Percentiles rank a stretch among this genome's conserved stretches.
Evolutionary conservation across 2,329 filamentous ascomycete genomes (phyloP).

Genomic region (Pseudogymnoascus sp.): DNA sequence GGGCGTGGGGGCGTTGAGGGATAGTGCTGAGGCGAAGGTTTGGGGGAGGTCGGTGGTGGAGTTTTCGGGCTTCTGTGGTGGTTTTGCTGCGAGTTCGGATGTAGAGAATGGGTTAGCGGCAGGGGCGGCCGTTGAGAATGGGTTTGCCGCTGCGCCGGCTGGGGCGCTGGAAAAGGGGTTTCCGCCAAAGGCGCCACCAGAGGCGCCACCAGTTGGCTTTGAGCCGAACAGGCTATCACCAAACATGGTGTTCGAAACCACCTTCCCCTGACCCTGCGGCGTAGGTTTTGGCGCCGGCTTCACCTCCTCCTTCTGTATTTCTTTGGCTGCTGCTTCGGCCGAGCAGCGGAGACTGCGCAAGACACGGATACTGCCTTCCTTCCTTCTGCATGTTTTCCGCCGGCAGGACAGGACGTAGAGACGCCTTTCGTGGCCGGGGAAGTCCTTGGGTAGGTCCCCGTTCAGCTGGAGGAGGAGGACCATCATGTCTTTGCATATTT

Average conservation of each 20-base stretch:
- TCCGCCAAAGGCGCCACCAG: background rate
- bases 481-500: slow-evolving; percentile 77
- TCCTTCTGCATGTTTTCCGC: slow-evolving; percentile 69
- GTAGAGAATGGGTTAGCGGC: slow-evolving; percentile 40
- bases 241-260: slow-evolving; percentile 59
- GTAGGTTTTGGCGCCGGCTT: slow-evolving; percentile 28
- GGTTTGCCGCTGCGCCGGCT: slow-evolving; percentile 38
- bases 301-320: slow-evolving; percentile 17
- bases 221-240: slow-evolving; percentile 66
- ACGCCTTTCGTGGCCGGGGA: slow-evolving; percentile 78
- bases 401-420: slow-evolving; percentile 82
- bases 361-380: slow-evolving; percentile 71
- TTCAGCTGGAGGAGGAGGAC: slow-evolving; percentile 83
- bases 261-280: slow-evolving; percentile 30
- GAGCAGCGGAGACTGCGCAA: slow-evolving; percentile 60
- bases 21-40: slow-evolving; percentile 68
- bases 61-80: slow-evolving; percentile 29
- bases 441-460: slow-evolving; percentile 77
- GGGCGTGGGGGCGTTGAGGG: slow-evolving; percentile 42
- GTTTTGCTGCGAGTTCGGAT: slow-evolving; percentile 32
- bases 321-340: slow-evolving; percentile 13
- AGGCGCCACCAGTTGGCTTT: slow-evolving; percentile 31
- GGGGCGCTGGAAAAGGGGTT: slow-evolving; percentile 55
- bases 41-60: slow-evolving; percentile 39
- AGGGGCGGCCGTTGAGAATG: slow-evolving; percentile 47